Conservation (phyloP, 2,329 filamentous ascomycete species). For the Alternaria novae-zelandiae region DNA sequence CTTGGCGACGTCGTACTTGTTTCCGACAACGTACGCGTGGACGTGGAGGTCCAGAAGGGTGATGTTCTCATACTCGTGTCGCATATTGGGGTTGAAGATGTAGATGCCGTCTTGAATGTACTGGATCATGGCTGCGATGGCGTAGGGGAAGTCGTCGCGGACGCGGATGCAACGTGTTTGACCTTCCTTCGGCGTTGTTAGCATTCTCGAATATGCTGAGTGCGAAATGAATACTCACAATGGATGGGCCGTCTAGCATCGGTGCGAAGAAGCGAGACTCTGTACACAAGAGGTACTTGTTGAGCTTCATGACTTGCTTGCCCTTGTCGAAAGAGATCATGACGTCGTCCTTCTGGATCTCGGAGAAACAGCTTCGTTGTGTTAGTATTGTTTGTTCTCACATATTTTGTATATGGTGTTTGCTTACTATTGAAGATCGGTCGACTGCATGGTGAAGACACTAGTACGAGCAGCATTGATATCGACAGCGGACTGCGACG, state of each 20-base stretch:
- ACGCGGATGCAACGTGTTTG: slow-evolving; percentile 23
- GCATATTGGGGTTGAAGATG: slow-evolving; percentile 15
- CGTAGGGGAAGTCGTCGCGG: slow-evolving; percentile 29
- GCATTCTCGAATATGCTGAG: not conserved
- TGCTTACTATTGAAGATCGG: slow-evolving; percentile 15
- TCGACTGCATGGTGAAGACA: slow-evolving; percentile 5
- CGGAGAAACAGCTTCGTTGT: slow-evolving; percentile 9
- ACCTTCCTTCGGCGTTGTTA: not conserved
- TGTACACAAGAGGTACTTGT: slow-evolving; percentile 22
- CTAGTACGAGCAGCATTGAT: slow-evolving; percentile 8
- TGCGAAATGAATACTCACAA: not conserved
- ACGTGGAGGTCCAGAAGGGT: slow-evolving; percentile 34
- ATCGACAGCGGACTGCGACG: not conserved
- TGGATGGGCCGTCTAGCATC: slow-evolving; percentile 16
- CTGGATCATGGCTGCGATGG: slow-evolving; percentile 22
- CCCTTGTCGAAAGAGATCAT: slow-evolving; percentile 25
- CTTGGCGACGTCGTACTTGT: slow-evolving; percentile 25
- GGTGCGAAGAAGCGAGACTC: slow-evolving; percentile 23
- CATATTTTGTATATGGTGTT: not conserved
- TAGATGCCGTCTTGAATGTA: slow-evolving; percentile 31
- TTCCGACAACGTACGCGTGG: slow-evolving; percentile 30
- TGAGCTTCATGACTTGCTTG: slow-evolving; percentile 17
- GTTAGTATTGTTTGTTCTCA: not conserved
- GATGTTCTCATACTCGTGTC: slow-evolving; percentile 15
- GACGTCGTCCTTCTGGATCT: slow-evolving; percentile 18